Evolutionary conservation across 257 asterid species (phyloP), one percentile per base, ranked within the genome.

Genomic region (Gynochthodes officinalis): DNA sequence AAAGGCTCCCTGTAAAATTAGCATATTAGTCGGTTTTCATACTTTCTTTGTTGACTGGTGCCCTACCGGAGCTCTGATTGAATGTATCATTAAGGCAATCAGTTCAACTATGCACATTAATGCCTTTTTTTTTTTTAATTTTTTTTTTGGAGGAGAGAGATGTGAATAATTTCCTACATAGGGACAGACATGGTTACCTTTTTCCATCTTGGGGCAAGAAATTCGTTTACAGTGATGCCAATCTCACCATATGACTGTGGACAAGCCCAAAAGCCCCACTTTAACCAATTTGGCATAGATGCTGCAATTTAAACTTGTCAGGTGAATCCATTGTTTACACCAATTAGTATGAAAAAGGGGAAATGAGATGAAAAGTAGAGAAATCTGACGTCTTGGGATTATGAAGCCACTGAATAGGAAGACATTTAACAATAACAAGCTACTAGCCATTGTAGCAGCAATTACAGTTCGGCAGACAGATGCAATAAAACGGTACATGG

Each of bases 211-310:
- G 89, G 89, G 64, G 96, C 86, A 23, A 76, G 85, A 77, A 89
- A 89, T 78, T 89, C 96, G 72, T 87, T 89, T 13, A 82, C 60
- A 28, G 91, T 72, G 65, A 89, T 80, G 61, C 86, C 96, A 61
- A 87, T 81, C 86, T 86, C 87, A 40, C 93, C 96, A 76, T 89
- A 89, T 9, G 96, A 80, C 72, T 82, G 16, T 4, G 96, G 96
- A 72, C 87, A 81, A 75, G 82, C 27, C 96, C 96, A 89, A 78
- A 86, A 86, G 48, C 83, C 93, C 96, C 96, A 89, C 78, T 71
- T 81, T 64, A 89, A 78, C 96, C 90, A 89, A 80, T 12, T 55
- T 27, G 93, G 96, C 90, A 87, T 87, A 58, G 86, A 86, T 55
- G 85, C 93, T 89, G 91, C 82, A 84, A 75, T 25, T n/a, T 14